Percentiles rank a stretch among this genome's conserved stretches.
phyloP scores from a whole-genome alignment of 2,329 filamentous ascomycete species.

The Colletotrichum sp. region DNA sequence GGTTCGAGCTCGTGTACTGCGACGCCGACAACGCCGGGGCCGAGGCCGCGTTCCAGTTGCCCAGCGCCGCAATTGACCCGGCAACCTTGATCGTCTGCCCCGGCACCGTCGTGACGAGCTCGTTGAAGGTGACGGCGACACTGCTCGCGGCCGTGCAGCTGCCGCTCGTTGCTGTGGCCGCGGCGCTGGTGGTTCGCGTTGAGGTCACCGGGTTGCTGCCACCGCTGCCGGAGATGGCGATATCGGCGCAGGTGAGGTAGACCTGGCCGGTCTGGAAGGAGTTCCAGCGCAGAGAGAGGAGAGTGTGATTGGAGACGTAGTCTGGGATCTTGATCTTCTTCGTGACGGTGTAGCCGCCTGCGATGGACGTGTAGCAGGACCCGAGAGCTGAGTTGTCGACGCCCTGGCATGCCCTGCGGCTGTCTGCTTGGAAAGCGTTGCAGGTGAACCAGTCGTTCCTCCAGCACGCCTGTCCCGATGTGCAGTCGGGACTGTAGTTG shows the following conservation, averaged over 20 bases:
- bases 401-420: slow-evolving; percentile 45
- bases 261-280: slow-evolving; percentile 59
- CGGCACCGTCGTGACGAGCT: slow-evolving; percentile 46
- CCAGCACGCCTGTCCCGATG: slow-evolving; percentile 45
- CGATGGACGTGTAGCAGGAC: slow-evolving; percentile 56
- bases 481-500: slow-evolving; percentile 53
- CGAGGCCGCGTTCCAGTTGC: slow-evolving; percentile 37
- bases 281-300: slow-evolving; percentile 60
- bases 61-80: slow-evolving; percentile 45
- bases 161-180: slow-evolving; percentile 20
- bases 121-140: slow-evolving; percentile 47
- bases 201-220: slow-evolving; percentile 19
- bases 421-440: slow-evolving; percentile 43
- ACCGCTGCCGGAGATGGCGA: slow-evolving; percentile 40
- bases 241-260: slow-evolving; percentile 58
- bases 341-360: slow-evolving; percentile 57
- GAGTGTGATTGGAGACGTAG: slow-evolving; percentile 52
- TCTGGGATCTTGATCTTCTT: slow-evolving; percentile 56
- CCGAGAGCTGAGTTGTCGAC: slow-evolving; percentile 47
- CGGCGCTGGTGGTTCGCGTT: slow-evolving; percentile 20
- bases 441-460: slow-evolving; percentile 62
- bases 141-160: slow-evolving; percentile 34
- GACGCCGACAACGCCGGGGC: slow-evolving; percentile 56
- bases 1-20: slow-evolving; percentile 58
- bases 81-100: slow-evolving; percentile 56